Percentiles rank a stretch among this genome's conserved stretches.
Evolutionary conservation across 768 basidiomycete species (phyloP).

Genomic region (Amanita fuliginea): DNA sequence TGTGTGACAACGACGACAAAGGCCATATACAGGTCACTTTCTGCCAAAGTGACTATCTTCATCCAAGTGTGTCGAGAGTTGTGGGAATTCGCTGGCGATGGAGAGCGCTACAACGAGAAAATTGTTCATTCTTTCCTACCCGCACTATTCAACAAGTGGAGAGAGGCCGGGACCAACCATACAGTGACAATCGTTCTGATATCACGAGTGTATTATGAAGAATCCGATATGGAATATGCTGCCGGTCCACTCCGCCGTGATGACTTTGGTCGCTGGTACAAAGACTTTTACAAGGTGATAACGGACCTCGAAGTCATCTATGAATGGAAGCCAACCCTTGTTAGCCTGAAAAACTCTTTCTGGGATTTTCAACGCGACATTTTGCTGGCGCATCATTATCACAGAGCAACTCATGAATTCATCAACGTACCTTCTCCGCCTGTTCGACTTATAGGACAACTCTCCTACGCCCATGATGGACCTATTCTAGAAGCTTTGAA

Average conservation of each 20-base stretch:
- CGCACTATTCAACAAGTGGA: slow-evolving; percentile 78
- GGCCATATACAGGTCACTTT: slow-evolving; percentile 79
- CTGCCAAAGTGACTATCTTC: slow-evolving; percentile 87
- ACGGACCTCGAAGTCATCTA: slow-evolving; percentile 82
- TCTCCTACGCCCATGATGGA: slow-evolving; percentile 87
- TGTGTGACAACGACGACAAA: slow-evolving; percentile 78
- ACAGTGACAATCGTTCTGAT: slow-evolving; percentile 91
- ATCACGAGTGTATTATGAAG: slow-evolving; percentile 84
- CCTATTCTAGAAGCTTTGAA: slow-evolving; percentile 95
- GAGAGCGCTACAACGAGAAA: slow-evolving; percentile 93
- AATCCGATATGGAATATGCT: slow-evolving; percentile 68
- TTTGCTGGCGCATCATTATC: slow-evolving; percentile 80
- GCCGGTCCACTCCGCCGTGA: slow-evolving; percentile 72
- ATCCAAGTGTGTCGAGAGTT: slow-evolving; percentile 95
- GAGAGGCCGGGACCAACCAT: slow-evolving; percentile 78
- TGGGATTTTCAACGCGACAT: slow-evolving; percentile 91
- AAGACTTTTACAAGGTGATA: slow-evolving; percentile 95
- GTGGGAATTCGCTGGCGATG: slow-evolving; percentile 95
- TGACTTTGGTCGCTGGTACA: slow-evolving; percentile 74
- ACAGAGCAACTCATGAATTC: slow-evolving; percentile 50
- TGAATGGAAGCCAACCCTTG: slow-evolving; percentile 83
- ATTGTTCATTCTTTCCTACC: slow-evolving; percentile 97
- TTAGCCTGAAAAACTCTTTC: slow-evolving; percentile 79
- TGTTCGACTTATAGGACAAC: slow-evolving; percentile 62
- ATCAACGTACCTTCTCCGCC: slow-evolving; percentile 35